These are phyloP conservation scores for Solanum bulbocastanum DNA, from an alignment of 257 asterid species.

Conservation along the genomic window DNA sequence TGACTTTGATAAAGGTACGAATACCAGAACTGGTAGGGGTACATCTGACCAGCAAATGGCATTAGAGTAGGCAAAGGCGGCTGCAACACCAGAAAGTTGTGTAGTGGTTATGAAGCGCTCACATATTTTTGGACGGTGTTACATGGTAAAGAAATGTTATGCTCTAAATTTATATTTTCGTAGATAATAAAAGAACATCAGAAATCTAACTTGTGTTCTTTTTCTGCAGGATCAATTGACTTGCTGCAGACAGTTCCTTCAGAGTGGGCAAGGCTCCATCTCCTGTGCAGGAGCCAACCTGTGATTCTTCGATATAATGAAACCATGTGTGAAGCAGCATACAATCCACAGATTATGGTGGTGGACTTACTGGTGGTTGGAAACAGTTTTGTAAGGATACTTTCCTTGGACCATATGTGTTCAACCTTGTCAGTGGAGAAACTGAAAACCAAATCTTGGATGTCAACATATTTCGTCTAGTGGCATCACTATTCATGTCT, in stretches of 20 bases:
- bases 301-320: slow-evolving; percentile 7
- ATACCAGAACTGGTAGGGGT: background rate
- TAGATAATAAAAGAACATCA: background rate
- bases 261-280: slow-evolving; percentile 22
- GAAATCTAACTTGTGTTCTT: background rate
- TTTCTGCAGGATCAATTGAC: background rate
- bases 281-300: slow-evolving; percentile 1
- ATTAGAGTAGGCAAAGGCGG: slow-evolving; percentile 2
- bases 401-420: slow-evolving; percentile 11
- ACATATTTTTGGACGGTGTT: slow-evolving; percentile 16
- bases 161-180: background rate
- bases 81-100: slow-evolving; percentile 6
- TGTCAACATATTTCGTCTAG: background rate
- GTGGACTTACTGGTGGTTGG: slow-evolving; percentile 30
- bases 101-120: slow-evolving; percentile 18
- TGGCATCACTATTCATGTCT: too few species aligned
- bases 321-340: slow-evolving; percentile 10
- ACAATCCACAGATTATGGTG: background rate
- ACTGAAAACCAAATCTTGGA: background rate
- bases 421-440: background rate
- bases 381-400: slow-evolving; percentile 18
- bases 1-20: too few species aligned
- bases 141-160: slow-evolving; percentile 15
- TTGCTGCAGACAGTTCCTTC: slow-evolving; percentile 20
- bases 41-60: slow-evolving; percentile 7